Base-by-base conservation (phyloP, 2,329 filamentous ascomycete genomes). In the Venturia carpophila region DNA sequence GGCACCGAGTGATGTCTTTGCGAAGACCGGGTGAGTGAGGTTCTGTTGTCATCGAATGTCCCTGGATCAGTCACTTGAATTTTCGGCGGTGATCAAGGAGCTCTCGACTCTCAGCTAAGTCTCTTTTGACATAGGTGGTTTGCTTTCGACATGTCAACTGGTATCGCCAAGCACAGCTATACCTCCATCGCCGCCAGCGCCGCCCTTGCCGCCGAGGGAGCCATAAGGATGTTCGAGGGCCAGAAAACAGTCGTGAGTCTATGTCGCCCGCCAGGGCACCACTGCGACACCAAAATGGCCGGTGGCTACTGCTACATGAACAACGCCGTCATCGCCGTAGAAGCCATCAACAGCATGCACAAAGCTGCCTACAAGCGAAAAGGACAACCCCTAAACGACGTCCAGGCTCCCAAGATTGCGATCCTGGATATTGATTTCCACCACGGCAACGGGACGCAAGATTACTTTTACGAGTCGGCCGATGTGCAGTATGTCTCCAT, bases 401-500 rank as follows among this genome's bases (percentile, higher is more conserved):
- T 21, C 17, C 19, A 52, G 47, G 27, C 65, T 63, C 24, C 65
- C 11, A 58, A 67, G 5, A 66, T 71, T 41, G 69, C 69, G 1
- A 68, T 72, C 5, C 64, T 72, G 3, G 71, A 72, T 60, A 55
- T 71, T 3, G 71, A 72, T 62, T 71, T 71, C 63, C 70, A 72
- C 65, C 71, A 72, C 63, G 71, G 71, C 2, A 72, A 72, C 47
- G 71, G 71, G 39, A 71, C 70, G n/a, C 71, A 72, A 49, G 66
- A 67, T 43, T 67, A 67, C 61, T 75, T 73, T 65, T 75, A 74
- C 67, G 56, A 64, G 42, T 70, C 72, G 39, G 60, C 69, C 2
- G 67, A 68, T 11, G 72, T 74, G 15, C 56, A 73, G 19, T 75
- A 75, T 62, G 68, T 73, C 42, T 72, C 70, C 64, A 71, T 75